These are phyloP conservation scores for Alternaria viburni DNA, from an alignment of 2,329 filamentous ascomycete genomes.

Conservation along the genomic window DNA sequence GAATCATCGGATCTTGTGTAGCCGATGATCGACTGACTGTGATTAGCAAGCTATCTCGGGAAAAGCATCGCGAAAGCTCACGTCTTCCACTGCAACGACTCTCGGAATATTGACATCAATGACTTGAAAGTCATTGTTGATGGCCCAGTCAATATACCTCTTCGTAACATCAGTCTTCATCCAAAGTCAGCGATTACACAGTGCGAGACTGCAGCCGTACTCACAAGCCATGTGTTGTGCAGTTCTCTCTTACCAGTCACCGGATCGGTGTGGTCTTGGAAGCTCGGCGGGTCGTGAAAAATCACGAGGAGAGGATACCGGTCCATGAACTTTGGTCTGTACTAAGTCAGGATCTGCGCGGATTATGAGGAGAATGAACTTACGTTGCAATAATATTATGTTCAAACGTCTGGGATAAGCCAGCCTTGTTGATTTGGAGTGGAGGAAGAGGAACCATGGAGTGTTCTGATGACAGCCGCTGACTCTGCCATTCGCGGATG, in stretches of 20 bases:
- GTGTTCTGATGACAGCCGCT: conserved; percentile 72
- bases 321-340: conserved; percentile 67
- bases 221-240: conserved; percentile 88
- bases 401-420: conserved; percentile 77
- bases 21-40: conserved; percentile 24
- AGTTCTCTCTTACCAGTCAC: conserved; percentile 73
- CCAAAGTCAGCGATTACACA: conserved; percentile 51
- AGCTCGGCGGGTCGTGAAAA: conserved; percentile 79
- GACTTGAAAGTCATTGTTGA: conserved; percentile 76
- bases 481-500: conserved; percentile 77
- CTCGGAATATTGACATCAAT: conserved; percentile 92
- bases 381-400: conserved; percentile 84
- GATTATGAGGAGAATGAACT: conserved; percentile 22
- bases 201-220: conserved; percentile 49
- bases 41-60: conserved; percentile 1
- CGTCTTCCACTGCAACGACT: conserved; percentile 70
- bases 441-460: conserved; percentile 77
- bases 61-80: conserved; percentile 42
- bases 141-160: conserved; percentile 84
- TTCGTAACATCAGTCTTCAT: conserved; percentile 78
- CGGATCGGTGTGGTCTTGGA: conserved; percentile 52
- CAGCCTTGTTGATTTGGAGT: conserved; percentile 76
- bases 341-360: not conserved
- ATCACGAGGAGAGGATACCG: conserved; percentile 78
- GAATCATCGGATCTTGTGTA: conserved; percentile 57